Conservation (phyloP, 1,139 yeast genomes). For the Pichia terricola region DNA sequence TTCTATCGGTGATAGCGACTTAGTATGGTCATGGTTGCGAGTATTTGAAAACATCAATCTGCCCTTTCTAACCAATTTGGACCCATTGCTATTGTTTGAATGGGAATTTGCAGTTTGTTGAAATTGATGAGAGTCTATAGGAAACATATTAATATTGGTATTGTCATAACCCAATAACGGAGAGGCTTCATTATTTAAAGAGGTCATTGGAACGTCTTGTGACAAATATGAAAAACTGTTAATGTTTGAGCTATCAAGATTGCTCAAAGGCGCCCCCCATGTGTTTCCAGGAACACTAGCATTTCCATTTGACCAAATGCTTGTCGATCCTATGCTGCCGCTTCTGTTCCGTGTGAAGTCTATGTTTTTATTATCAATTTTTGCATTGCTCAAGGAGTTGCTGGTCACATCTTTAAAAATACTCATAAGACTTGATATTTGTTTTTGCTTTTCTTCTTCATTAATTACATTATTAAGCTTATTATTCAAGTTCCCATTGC, state of each 20-base stretch:
- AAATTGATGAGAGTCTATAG: background rate
- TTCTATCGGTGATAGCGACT: no score
- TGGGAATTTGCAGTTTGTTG: background rate
- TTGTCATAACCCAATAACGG: background rate
- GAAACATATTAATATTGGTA: background rate
- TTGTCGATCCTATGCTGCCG: conserved; percentile 23
- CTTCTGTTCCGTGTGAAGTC: conserved; percentile 13
- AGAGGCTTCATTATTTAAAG: background rate
- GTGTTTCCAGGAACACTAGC: conserved; percentile 2
- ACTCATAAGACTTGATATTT: no score
- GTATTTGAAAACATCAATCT: background rate
- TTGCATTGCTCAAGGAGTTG: no score
- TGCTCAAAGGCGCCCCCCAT: conserved; percentile 11
- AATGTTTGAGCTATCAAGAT: background rate
- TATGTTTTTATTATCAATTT: no score
- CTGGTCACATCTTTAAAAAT: no score
- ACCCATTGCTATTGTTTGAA: no score
- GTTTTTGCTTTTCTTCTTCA: no score
- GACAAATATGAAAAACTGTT: background rate
- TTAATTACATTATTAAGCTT: no score
- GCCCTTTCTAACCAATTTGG: background rate
- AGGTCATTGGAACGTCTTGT: background rate
- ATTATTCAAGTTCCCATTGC: no score
- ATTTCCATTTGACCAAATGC: conserved; percentile 23
- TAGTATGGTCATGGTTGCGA: background rate